Evolutionary conservation across 106 monocot species (phyloP), one percentile per base, ranked within the genome.

Genomic region (Allium fistulosum): DNA sequence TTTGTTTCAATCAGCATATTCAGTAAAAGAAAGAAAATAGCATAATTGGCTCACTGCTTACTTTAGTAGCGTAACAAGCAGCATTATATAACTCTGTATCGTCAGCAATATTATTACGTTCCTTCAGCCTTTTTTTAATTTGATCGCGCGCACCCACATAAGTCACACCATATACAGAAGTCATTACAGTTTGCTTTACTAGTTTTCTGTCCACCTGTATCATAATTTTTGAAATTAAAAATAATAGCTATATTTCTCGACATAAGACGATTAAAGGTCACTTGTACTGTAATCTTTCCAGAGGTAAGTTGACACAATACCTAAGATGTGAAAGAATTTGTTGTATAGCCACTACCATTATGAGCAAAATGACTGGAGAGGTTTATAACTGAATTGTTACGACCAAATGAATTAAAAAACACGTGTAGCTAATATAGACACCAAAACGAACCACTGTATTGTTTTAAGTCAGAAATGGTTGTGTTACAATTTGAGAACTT

Each of bases 161-260:
- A 57, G 99, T 99, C 47, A 99, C 99, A 74, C 99, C 99, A 80
- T 99, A 99, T 11, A 99, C 99, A 37, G 99, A 99, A 68, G 99
- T 99, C 99, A 99, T 99, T 18, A 99, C 99, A 59, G 99, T 99
- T 46, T 99, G 99, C 59, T 99, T 99, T 62, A 99, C 99, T 74
- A 99, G 76, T 66, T 99, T 99, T 69, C 99, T 90, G 49, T 99
- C 99, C 49, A 99, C 99, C 99, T 99, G 62, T 26, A 65, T 67
- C 37, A 75, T 49, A 75, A 68, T 15, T 45, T 45, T 57, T 62
- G 13, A 46, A 51, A 62, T 62, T 61, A 75, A 55, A 11, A 68
- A 59, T 51, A 59, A 12, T 4, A 48, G 49, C 15, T 18, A 67
- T 65, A 50, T 65, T 65, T 37, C 14, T 47, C 65, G 37, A 47